phyloP scores from a whole-genome alignment of 345 rosid species.

The Alliaria petiolata region DNA sequence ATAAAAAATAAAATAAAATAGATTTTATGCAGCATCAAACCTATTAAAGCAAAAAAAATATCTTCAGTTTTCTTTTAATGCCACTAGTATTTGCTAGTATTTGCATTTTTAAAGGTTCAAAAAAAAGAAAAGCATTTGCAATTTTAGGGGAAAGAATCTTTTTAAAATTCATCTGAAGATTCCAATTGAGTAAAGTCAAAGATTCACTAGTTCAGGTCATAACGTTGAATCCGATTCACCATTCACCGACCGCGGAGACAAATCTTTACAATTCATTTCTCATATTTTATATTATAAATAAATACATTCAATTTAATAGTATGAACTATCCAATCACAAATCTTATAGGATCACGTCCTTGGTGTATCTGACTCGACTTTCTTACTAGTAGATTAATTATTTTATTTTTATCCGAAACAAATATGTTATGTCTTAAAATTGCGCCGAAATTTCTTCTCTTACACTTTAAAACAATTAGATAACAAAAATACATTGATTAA shows the following conservation, averaged over 20 bases:
- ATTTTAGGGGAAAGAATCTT: background rate
- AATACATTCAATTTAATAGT: background rate
- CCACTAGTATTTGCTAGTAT: background rate
- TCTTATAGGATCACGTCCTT: background rate
- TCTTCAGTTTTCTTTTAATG: background rate
- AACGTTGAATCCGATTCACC: constrained; percentile 18
- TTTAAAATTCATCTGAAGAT: constrained; percentile 3
- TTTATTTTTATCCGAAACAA: background rate
- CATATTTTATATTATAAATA: background rate
- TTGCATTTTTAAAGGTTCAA: too few species aligned
- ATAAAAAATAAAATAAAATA: too few species aligned
- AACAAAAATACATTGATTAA: too few species aligned
- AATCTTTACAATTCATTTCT: background rate
- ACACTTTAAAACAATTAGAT: too few species aligned
- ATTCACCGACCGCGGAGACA: constrained; percentile 22
- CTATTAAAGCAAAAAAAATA: background rate
- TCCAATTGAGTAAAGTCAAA: constrained; percentile 28
- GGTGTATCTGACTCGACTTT: constrained; percentile 23
- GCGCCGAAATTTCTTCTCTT: background rate
- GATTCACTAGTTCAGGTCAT: constrained; percentile 9
- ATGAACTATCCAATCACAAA: constrained; percentile 9
- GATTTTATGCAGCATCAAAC: background rate
- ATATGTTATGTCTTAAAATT: background rate
- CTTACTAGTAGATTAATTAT: background rate
- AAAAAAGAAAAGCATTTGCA: too few species aligned